Evolutionary conservation across 225 moss, liverwort and hornwort genomes (phyloP), one percentile per base, ranked within the genome.

Genomic region (Asterella californica): DNA sequence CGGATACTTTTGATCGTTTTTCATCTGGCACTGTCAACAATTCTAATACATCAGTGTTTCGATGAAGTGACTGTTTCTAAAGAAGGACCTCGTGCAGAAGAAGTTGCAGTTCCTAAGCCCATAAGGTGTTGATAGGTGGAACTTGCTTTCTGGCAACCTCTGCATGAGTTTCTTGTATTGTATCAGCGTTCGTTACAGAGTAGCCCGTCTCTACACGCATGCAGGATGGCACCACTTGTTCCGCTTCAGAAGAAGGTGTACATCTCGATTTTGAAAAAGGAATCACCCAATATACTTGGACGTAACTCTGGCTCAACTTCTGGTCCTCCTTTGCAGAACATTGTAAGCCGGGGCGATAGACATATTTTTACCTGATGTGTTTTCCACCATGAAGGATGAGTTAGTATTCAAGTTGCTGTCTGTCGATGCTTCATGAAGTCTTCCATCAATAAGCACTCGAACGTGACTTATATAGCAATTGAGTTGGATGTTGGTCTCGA

Each of bases 221-320:
- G 66, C 84, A 96, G 94, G 76, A 92, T 88, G 88, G 74, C 92
- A 47, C 90, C 94, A 21, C 72, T 96, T 79, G 84, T 79, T 82
- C 89, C 90, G 18, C 50, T 96, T 70, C 96, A 96, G 87, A 94
- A 90, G 76, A 85, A 86, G 47, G 89, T 92, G 29, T 96, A 94
- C 63, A 77, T 94, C 66, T 94, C 94, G 55, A 85, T 94, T 27
- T 33, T 96, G 81, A 94, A 88, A 85, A 96, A 92, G 73, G 94
- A 96, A 83, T 83, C 88, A 82, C 92, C 91, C 72, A 96, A 86
- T 81, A 89, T 92, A 82, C 65, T 85, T 77, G 88, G 88, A 66
- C 83, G 78, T 54, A 82, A 54, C 70, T 57, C 84, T 57, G 84
- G 89, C 78, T 86, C 85, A 74, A 82, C 87, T 36, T 77, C 89